Conservation (phyloP, 2,329 filamentous ascomycete genomes). For the Cephalotrichum gorgonifer region DNA sequence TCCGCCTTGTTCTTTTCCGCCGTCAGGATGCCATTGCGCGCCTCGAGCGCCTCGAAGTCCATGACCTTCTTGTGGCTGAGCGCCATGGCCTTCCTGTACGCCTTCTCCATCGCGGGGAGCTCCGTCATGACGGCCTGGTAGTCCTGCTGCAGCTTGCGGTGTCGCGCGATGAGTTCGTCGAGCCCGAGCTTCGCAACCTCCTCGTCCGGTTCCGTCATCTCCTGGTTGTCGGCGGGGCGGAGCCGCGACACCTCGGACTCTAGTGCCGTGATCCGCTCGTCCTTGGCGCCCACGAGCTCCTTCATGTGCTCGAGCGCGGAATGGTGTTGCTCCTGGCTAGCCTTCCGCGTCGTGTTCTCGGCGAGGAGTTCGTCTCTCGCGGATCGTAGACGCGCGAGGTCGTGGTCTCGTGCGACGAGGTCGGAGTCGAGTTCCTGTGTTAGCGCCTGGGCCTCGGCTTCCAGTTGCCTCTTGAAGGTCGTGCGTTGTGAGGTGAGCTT, state of each 20-base stretch:
- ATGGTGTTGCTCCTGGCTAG: conserved; percentile 66
- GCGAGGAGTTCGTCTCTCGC: conserved; percentile 76
- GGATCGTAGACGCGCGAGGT: conserved; percentile 76
- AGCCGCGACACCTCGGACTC: conserved; percentile 76
- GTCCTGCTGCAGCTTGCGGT: conserved; percentile 66
- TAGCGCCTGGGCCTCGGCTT: conserved; percentile 65
- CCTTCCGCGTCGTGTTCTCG: conserved; percentile 70
- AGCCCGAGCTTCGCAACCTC: conserved; percentile 45
- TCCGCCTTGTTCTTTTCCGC: conserved; percentile 95
- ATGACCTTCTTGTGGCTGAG: conserved; percentile 79
- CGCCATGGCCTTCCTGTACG: conserved; percentile 81
- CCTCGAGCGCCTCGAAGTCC: conserved; percentile 66
- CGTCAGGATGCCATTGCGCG: conserved; percentile 60
- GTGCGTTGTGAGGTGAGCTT: conserved; percentile 79
- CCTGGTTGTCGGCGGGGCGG: conserved; percentile 34
- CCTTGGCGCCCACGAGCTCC: conserved; percentile 69
- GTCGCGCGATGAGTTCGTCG: conserved; percentile 65
- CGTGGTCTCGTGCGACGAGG: conserved; percentile 68
- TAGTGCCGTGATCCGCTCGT: conserved; percentile 69
- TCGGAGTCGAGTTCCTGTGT: conserved; percentile 74
- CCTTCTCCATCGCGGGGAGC: conserved; percentile 77
- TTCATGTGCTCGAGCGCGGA: conserved; percentile 62
- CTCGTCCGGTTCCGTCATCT: conserved; percentile 31
- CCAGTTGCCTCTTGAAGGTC: conserved; percentile 67
- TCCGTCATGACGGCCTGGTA: conserved; percentile 80